A percentile compares a stretch with the other conserved stretches of the same genome.
These are phyloP conservation scores for Perkinsus chesapeaki DNA, from an alignment of 169 alveolate genomes.

Conservation along the genomic window DNA sequence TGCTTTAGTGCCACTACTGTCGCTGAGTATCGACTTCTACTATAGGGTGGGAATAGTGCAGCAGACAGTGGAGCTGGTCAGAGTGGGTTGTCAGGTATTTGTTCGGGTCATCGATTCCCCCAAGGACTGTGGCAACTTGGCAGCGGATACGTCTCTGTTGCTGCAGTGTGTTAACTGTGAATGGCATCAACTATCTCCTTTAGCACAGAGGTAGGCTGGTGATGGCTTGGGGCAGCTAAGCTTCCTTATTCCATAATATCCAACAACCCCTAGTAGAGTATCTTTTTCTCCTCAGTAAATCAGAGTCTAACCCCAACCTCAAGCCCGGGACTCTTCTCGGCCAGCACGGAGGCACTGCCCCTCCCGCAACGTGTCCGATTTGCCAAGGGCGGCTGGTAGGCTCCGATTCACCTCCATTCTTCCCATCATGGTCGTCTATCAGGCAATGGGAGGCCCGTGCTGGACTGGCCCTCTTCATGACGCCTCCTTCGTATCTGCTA, in stretches of 20 bases:
- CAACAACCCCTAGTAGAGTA: no score
- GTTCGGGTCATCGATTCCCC: slow-evolving; percentile 32
- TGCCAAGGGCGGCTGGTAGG: not conserved
- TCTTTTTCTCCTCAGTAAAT: not conserved
- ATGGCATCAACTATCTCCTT: not conserved
- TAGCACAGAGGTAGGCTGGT: not conserved
- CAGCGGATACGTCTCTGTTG: slow-evolving; percentile 24
- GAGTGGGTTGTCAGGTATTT: slow-evolving; percentile 16
- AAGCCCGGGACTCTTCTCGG: not conserved
- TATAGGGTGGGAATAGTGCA: not conserved
- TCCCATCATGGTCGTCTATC: not conserved
- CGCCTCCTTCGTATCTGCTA: not conserved
- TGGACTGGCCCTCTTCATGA: not conserved
- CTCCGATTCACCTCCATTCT: not conserved
- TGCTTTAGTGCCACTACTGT: slow-evolving; percentile 66
- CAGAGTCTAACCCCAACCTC: not conserved
- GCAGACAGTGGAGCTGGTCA: not conserved
- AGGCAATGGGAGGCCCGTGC: not conserved
- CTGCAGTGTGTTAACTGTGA: not conserved
- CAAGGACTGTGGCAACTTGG: slow-evolving; percentile 29
- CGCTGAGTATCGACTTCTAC: slow-evolving; percentile 55
- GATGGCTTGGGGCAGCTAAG: no score
- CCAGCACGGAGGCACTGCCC: not conserved
- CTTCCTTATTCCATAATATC: no score
- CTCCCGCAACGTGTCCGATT: not conserved